phyloP scores from a whole-genome alignment of 352 stramenopile species.

The Thraustochytrium striatum region DNA sequence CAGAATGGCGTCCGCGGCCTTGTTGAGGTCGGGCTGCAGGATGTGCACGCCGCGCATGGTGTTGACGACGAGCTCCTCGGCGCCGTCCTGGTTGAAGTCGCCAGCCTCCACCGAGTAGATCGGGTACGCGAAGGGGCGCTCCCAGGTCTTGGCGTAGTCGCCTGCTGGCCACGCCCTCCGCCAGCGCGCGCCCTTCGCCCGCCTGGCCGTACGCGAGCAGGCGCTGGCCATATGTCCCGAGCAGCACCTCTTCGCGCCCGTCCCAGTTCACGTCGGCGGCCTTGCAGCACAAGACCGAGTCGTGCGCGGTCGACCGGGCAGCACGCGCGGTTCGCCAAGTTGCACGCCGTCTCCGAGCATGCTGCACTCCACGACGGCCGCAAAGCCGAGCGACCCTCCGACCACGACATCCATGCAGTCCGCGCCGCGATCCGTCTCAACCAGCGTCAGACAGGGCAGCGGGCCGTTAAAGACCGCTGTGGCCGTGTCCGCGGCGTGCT shows the following conservation, averaged over 20 bases:
- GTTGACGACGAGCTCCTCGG: slow-evolving; percentile 25
- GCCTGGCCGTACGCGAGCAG: slow-evolving; percentile 17
- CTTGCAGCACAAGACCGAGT: slow-evolving; percentile 13
- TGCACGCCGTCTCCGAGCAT: background rate
- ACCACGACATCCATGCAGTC: slow-evolving; percentile 9
- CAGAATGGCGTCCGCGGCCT: slow-evolving; percentile 9
- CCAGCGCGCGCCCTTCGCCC: background rate
- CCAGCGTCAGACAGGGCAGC: slow-evolving; percentile 6
- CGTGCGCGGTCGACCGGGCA: slow-evolving; percentile 15
- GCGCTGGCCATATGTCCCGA: slow-evolving; percentile 23
- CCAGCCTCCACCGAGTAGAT: slow-evolving; percentile 22
- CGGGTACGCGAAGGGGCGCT: slow-evolving; percentile 34
- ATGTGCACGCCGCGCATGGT: slow-evolving; percentile 36
- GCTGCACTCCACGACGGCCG: background rate
- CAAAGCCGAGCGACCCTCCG: slow-evolving; percentile 19
- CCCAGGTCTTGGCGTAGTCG: background rate
- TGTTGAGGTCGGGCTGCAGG: slow-evolving; percentile 18
- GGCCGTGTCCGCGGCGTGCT: background rate
- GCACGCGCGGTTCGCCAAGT: background rate
- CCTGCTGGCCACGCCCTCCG: background rate
- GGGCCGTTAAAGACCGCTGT: background rate
- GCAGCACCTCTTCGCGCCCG: background rate
- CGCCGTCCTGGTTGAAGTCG: slow-evolving; percentile 40
- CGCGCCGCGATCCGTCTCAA: background rate
- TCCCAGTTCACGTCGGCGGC: slow-evolving; percentile 40